These are phyloP conservation scores for Gossypioides kirkii DNA, from an alignment of 345 rosid genomes.

Conservation along the genomic window DNA sequence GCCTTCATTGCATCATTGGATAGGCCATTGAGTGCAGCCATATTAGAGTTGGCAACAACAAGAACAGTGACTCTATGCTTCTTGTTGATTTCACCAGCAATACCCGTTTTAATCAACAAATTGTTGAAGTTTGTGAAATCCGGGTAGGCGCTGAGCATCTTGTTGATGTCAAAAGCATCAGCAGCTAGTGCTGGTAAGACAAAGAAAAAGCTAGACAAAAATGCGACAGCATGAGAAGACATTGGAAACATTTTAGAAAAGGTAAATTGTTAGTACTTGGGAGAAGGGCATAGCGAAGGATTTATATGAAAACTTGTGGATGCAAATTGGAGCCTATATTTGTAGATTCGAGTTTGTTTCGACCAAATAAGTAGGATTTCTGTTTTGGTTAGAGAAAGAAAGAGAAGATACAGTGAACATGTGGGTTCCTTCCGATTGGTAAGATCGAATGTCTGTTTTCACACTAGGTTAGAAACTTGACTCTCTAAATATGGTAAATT, in stretches of 20 bases:
- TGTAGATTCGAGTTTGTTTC: conserved; percentile 4
- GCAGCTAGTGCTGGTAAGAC: neutral
- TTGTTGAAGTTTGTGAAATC: conserved; percentile 11
- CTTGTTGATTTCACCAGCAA: neutral
- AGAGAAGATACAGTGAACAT: neutral
- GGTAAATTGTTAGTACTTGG: neutral
- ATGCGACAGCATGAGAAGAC: neutral
- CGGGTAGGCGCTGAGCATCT: neutral
- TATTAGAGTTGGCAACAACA: neutral
- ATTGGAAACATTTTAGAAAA: neutral
- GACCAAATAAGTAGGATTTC: neutral
- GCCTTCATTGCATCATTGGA: neutral
- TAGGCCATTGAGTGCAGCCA: neutral
- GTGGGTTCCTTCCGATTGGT: neutral
- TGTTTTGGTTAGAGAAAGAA: neutral
- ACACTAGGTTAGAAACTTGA: neutral
- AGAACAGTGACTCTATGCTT: conserved; percentile 1
- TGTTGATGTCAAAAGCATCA: neutral
- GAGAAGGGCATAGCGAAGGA: neutral
- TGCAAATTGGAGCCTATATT: conserved; percentile 1
- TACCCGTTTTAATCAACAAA: neutral
- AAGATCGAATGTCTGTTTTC: neutral
- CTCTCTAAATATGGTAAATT: neutral
- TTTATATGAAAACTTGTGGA: conserved; percentile 7
- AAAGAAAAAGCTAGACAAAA: neutral